A percentile compares a stretch with the other conserved stretches of the same genome.
These are phyloP conservation scores for Simplicillium aogashimaense DNA, from an alignment of 2,329 filamentous ascomycete species.

Conservation along the genomic window DNA sequence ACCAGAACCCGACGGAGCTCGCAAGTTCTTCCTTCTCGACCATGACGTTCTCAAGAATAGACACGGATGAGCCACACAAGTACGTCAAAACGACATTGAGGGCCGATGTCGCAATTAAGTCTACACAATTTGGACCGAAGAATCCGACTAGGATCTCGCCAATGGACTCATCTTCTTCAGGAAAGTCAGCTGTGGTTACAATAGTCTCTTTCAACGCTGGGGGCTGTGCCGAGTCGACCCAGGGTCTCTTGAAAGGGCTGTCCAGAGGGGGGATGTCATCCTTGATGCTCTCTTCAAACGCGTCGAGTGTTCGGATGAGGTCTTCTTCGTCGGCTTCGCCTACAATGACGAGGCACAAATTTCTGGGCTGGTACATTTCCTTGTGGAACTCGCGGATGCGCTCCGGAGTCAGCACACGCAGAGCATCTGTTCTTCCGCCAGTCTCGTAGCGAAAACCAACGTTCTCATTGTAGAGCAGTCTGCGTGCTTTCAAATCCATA, in stretches of 20 bases:
- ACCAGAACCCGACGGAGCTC: conserved; percentile 72
- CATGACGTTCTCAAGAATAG: conserved; percentile 80
- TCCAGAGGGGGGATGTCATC: conserved; percentile 69
- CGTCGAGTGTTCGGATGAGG: conserved; percentile 70
- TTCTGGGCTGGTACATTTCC: conserved; percentile 97
- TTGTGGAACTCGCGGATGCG: conserved; percentile 90
- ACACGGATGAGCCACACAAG: conserved; percentile 85
- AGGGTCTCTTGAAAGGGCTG: conserved; percentile 70
- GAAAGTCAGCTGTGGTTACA: conserved; percentile 77
- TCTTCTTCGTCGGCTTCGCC: conserved; percentile 80
- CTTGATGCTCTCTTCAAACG: conserved; percentile 80
- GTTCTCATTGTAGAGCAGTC: conserved; percentile 76
- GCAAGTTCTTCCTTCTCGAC: conserved; percentile 91
- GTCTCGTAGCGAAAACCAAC: conserved; percentile 95
- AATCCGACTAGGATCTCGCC: conserved; percentile 83
- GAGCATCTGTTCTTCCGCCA: conserved; percentile 90
- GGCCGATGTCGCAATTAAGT: conserved; percentile 58
- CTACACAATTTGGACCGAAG: conserved; percentile 73
- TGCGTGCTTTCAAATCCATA: conserved; percentile 74
- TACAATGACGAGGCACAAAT: conserved; percentile 83
- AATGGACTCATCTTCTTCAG: conserved; percentile 89
- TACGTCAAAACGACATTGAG: conserved; percentile 76
- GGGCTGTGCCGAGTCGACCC: conserved; percentile 79
- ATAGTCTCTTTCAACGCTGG: conserved; percentile 62
- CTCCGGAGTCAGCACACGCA: conserved; percentile 77